Percentiles rank a stretch among this genome's conserved stretches.
phyloP scores from a whole-genome alignment of 352 stramenopile species.

The Pythium sp. region DNA sequence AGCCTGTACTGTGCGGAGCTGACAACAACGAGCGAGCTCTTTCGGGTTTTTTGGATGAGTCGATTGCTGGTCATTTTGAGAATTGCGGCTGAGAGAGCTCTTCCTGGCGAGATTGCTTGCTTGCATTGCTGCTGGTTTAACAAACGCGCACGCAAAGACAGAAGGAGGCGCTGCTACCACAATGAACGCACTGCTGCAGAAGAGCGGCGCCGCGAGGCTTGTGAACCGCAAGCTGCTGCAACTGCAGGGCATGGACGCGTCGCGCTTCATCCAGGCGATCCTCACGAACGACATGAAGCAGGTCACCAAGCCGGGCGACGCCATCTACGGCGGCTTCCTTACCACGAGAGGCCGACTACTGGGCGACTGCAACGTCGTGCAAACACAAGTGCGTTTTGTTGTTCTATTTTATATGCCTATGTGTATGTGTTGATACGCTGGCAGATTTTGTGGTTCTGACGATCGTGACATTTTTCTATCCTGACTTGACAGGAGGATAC shows the following conservation, averaged over 20 bases:
- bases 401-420: not conserved
- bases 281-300: constrained; percentile 85
- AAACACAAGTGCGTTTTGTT: constrained; percentile 35
- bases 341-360: constrained; percentile 77
- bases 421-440: not conserved
- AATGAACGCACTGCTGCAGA: constrained; percentile 31
- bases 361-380: constrained; percentile 74
- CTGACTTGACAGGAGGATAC: constrained; percentile 37
- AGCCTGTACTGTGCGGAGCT: too few species aligned
- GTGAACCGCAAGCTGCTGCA: constrained; percentile 58
- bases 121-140: not conserved
- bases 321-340: constrained; percentile 78
- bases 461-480: not conserved
- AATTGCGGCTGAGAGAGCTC: not conserved
- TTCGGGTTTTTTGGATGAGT: not conserved
- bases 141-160: not conserved
- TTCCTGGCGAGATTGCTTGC: not conserved
- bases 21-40: too few species aligned
- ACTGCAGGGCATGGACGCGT: constrained; percentile 63
- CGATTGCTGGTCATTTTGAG: not conserved
- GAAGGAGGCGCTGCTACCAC: not conserved
- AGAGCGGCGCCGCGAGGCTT: constrained; percentile 46
- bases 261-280: constrained; percentile 77
- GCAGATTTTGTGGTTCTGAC: not conserved
- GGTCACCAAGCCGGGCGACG: constrained; percentile 44